Evolutionary conservation across 192 early-diverging fungal species (phyloP).

Genomic region (Cladochytrium replicatum): DNA sequence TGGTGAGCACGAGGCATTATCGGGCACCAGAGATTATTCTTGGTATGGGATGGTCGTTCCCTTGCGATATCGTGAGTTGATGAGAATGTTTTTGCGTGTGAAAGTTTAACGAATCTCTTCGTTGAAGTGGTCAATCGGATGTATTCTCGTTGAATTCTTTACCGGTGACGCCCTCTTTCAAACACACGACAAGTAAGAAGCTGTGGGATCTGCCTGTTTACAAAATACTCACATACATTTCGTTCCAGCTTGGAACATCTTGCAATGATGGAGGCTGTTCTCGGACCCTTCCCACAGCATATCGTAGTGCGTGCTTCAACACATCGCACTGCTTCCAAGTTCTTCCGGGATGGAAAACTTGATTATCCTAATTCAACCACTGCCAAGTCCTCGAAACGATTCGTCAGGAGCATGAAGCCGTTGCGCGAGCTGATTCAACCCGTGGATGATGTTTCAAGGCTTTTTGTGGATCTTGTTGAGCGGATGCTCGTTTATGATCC

Average conservation of each 20-base stretch:
- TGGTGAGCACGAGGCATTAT: slow-evolving; percentile 93
- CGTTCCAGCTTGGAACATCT: slow-evolving; percentile 88
- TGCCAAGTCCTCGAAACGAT: slow-evolving; percentile 43
- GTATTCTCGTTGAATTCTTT: slow-evolving; percentile 89
- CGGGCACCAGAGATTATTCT: slow-evolving; percentile 95
- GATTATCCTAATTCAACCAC: slow-evolving; percentile 49
- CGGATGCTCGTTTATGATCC: slow-evolving; percentile 75
- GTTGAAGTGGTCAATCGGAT: slow-evolving; percentile 95
- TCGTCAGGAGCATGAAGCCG: slow-evolving; percentile 46
- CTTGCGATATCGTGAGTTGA: slow-evolving; percentile 68
- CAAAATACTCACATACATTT: too few species aligned
- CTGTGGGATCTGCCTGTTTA: background rate
- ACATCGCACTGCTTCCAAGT: too few species aligned
- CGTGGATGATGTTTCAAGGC: slow-evolving; percentile 8
- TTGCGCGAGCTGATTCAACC: slow-evolving; percentile 32
- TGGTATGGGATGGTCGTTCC: slow-evolving; percentile 87
- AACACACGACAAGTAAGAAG: slow-evolving; percentile 77
- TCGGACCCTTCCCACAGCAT: slow-evolving; percentile 65
- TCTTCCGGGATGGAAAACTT: slow-evolving; percentile 16
- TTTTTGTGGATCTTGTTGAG: slow-evolving; percentile 63
- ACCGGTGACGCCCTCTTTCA: slow-evolving; percentile 95
- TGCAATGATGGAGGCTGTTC: slow-evolving; percentile 88
- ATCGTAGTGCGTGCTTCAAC: too few species aligned
- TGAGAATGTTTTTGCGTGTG: background rate
- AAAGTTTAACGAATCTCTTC: too few species aligned